Evolutionary conservation across 2,329 filamentous ascomycete genomes (phyloP).

Genomic region (Tolypocladium guangdongense): DNA sequence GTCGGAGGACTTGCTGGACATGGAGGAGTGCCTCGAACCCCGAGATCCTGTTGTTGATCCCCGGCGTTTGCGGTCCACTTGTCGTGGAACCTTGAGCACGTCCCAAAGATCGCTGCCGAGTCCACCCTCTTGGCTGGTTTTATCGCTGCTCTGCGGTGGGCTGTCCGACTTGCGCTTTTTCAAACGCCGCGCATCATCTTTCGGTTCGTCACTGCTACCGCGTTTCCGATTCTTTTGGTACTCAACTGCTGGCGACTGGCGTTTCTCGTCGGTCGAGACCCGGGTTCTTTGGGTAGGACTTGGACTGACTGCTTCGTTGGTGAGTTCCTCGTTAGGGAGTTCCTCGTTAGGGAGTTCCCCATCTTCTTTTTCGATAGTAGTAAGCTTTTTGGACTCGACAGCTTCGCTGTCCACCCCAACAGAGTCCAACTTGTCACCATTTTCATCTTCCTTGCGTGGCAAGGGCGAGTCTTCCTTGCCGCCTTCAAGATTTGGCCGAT

Average conservation of each 20-base stretch:
- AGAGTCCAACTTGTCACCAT: neutral
- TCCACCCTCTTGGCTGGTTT: neutral
- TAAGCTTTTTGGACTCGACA: neutral
- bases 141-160: neutral
- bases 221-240: conserved; percentile 4
- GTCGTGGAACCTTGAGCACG: conserved; percentile 2
- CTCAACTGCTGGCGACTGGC: neutral
- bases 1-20: conserved; percentile 22
- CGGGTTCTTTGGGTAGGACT: neutral
- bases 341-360: conserved; percentile 1
- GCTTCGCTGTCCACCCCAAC: neutral
- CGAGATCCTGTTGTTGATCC: conserved; percentile 12
- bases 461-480: neutral
- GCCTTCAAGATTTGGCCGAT: neutral
- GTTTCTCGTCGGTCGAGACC: neutral
- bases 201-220: conserved; percentile 2
- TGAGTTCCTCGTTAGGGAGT: neutral
- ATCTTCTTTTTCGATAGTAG: conserved; percentile 1
- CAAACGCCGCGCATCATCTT: conserved; percentile 2
- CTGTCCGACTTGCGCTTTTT: conserved; percentile 2
- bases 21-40: conserved; percentile 17
- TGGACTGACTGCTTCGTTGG: neutral
- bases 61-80: conserved; percentile 5
- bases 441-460: neutral
- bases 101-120: conserved; percentile 2